A percentile compares a stretch with the other conserved stretches of the same genome.
Evolutionary conservation across 768 basidiomycete genomes (phyloP).

Genomic region (Pleurotus salmoneostramineus): DNA sequence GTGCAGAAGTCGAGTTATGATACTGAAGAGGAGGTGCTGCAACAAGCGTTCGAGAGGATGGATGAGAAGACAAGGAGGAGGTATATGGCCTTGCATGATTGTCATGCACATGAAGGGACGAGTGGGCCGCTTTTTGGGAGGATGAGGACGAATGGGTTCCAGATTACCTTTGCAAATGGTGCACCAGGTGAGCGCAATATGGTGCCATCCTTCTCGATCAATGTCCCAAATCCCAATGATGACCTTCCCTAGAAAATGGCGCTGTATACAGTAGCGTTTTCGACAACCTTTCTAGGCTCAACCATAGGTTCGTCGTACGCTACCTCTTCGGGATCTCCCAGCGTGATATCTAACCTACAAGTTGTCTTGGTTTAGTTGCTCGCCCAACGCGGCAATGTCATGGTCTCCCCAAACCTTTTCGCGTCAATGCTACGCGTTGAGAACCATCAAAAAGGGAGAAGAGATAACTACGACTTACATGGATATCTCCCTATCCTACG

Average conservation of each 20-base stretch:
- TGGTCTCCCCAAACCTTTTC: slow-evolving; percentile 25
- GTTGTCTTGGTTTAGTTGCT: slow-evolving; percentile 14
- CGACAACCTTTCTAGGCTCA: slow-evolving; percentile 19
- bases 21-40: no score
- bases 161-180: slow-evolving; percentile 1
- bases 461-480: slow-evolving; percentile 27
- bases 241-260: no score
- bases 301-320: slow-evolving; percentile 16
- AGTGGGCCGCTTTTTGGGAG: slow-evolving; percentile 24
- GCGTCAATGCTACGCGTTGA: slow-evolving; percentile 20
- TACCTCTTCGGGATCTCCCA: background rate
- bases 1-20: no score
- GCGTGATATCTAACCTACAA: background rate
- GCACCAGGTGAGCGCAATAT: background rate
- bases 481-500: slow-evolving; percentile 4
- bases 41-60: slow-evolving; percentile 16
- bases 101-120: slow-evolving; percentile 12
- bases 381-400: slow-evolving; percentile 14
- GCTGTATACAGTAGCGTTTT: slow-evolving; percentile 12
- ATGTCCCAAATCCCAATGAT: no score
- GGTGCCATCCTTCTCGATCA: no score
- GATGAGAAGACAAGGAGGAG: slow-evolving; percentile 13
- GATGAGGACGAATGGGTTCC: slow-evolving; percentile 23
- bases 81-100: slow-evolving; percentile 22
- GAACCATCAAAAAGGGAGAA: slow-evolving; percentile 26